Conservation (phyloP, 2,329 filamentous ascomycete species). For the Pseudopyrenochaeta lycopersici region DNA sequence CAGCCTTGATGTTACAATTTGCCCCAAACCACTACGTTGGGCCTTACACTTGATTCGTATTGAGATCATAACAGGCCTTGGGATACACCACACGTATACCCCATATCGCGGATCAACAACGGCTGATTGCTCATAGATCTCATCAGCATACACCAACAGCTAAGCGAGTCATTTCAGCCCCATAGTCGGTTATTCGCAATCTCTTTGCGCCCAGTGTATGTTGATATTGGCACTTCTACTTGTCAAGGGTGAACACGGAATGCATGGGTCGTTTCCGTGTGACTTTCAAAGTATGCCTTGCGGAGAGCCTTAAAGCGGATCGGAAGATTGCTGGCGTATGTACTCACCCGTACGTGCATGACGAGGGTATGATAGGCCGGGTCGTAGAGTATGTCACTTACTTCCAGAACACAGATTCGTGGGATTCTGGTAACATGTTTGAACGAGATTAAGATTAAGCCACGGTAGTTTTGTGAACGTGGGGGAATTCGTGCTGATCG, state of each 20-base stretch:
- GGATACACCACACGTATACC: background rate
- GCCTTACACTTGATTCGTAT: too few relatives aligned
- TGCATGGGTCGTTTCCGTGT: background rate
- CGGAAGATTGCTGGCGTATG: slow-evolving; percentile 5
- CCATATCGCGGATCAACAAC: background rate
- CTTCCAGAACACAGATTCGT: too few relatives aligned
- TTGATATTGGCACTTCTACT: background rate
- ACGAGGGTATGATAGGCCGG: background rate
- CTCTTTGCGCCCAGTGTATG: background rate
- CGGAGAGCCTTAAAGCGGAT: slow-evolving; percentile 8
- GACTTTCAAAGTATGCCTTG: slow-evolving; percentile 13
- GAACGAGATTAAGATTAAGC: too few relatives aligned
- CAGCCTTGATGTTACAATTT: too few relatives aligned
- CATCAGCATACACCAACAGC: background rate
- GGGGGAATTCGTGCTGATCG: too few relatives aligned
- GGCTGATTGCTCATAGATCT: background rate
- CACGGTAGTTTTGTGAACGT: too few relatives aligned
- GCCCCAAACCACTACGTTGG: too few relatives aligned
- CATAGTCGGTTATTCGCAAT: background rate
- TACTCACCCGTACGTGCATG: slow-evolving; percentile 2
- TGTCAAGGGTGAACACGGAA: background rate
- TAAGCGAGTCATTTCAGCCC: background rate
- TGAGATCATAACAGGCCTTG: too few relatives aligned
- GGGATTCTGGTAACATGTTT: too few relatives aligned
- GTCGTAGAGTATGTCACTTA: too few relatives aligned